Evolutionary conservation across 805 yeast species (phyloP), one percentile per base, ranked within the genome.

Genomic region (Yarrowia osloensis): DNA sequence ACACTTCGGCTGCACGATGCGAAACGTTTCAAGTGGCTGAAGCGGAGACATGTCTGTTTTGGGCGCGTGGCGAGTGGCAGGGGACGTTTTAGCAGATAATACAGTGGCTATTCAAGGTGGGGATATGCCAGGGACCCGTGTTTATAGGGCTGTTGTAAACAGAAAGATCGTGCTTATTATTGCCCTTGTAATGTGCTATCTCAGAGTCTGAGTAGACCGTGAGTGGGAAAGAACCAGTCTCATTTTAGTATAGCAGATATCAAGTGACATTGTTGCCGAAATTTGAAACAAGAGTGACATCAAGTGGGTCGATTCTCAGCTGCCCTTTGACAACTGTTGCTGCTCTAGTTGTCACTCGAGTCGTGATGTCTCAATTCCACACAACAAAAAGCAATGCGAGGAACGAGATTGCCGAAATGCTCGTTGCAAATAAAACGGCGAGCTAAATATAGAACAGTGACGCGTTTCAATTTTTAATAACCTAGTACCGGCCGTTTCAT

Each of bases 1-100:
- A 29, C 39, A 21, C 39, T 29, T 50, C 4, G 57, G 57, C 57
- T 50, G 57, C 57, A 22, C 15, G 55, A 29, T 50, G 19, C 57
- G 40, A 50, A 50, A 50, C 57, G 57, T 22, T 33, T 33, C 26
- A 29, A n/a, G 24, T 31, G 55, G 55, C 26, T 29, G 26, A 29
- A 19, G 24, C 54, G 37, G 54, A 26, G 33, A 17, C 50, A 7
- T 17, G 19, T 17, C 50, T 26, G 7, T 8, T 6, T 46, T 26
- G 50, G 49, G 49, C 29, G 13, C n/a, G 39, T 39, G 44, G 44
- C 44, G 42, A 19, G 44, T 19, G 24, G 13, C 19, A 24, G 24
- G 7, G 22, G n/a, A n/a, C n/a, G n/a, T n/a, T n/a, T n/a, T n/a
- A n/a, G n/a, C n/a, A n/a, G n/a, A n/a, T n/a, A n/a, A n/a, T n/a